Evolutionary conservation across 768 basidiomycete species (phyloP).

Genomic region (Lyophyllum semitale): DNA sequence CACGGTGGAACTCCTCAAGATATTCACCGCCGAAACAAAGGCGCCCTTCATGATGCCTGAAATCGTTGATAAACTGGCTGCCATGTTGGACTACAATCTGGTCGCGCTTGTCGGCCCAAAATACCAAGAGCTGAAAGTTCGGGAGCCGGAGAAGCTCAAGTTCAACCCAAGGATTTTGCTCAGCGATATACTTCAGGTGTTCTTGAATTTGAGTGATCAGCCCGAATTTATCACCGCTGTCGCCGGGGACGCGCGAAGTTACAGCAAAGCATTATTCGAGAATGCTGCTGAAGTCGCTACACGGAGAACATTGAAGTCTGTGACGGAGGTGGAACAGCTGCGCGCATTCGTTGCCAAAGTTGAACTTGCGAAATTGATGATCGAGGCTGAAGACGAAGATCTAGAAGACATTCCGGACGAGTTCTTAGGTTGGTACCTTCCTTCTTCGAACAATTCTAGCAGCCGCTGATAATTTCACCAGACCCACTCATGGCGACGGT

Average conservation of each 20-base stretch:
- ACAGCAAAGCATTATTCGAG: slow-evolving; percentile 82
- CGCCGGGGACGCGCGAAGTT: slow-evolving; percentile 93
- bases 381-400: slow-evolving; percentile 85
- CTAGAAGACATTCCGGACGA: slow-evolving; percentile 94
- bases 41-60: slow-evolving; percentile 95
- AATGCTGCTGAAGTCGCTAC: slow-evolving; percentile 68
- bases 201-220: slow-evolving; percentile 82
- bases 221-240: slow-evolving; percentile 82
- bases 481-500: slow-evolving; percentile 90
- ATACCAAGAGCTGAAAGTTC: slow-evolving; percentile 83
- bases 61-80: slow-evolving; percentile 92
- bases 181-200: slow-evolving; percentile 87
- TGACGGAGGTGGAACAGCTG: slow-evolving; percentile 73
- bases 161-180: slow-evolving; percentile 86
- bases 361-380: slow-evolving; percentile 75
- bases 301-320: slow-evolving; percentile 67
- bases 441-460: slow-evolving; percentile 10
- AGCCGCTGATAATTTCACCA: slow-evolving; percentile 27
- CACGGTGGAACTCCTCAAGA: slow-evolving; percentile 87
- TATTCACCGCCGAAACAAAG: slow-evolving; percentile 91
- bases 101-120: slow-evolving; percentile 86
- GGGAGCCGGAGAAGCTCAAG: slow-evolving; percentile 83
- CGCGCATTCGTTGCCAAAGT: slow-evolving; percentile 75
- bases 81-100: slow-evolving; percentile 95
- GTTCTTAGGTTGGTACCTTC: slow-evolving; percentile 69